A percentile compares a stretch with the other conserved stretches of the same genome.
phyloP scores from a whole-genome alignment of 2,329 filamentous ascomycete genomes.

The Botrytis medusae region DNA sequence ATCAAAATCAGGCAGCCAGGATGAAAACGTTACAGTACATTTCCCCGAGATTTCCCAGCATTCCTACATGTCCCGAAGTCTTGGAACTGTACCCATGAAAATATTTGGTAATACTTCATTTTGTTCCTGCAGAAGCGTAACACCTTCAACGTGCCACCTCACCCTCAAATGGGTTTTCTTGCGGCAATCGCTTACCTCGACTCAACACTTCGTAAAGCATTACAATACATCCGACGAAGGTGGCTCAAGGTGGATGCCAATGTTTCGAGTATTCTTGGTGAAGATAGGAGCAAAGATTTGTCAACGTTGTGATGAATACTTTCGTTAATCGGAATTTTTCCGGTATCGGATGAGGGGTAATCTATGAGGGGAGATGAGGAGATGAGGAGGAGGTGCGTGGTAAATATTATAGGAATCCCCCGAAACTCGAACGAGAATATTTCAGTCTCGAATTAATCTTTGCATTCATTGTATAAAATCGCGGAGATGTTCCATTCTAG shows the following conservation, averaged over 20 bases:
- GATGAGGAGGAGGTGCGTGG: neutral
- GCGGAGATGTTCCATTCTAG: neutral
- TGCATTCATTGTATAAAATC: neutral
- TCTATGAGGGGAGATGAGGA: no score
- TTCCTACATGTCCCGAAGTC: conserved; percentile 19
- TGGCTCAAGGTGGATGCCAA: conserved; percentile 4
- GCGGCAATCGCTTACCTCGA: conserved; percentile 10
- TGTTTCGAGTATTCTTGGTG: conserved; percentile 3
- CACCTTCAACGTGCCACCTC: neutral
- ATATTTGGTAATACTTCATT: conserved; percentile 20
- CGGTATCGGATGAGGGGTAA: conserved; percentile 15
- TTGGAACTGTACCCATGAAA: conserved; percentile 19
- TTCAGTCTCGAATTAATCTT: neutral
- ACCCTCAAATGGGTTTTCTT: neutral
- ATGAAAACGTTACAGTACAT: no score
- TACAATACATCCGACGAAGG: conserved; percentile 1
- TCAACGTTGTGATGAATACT: conserved; percentile 15
- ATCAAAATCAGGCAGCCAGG: neutral
- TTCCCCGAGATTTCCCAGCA: neutral
- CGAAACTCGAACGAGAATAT: neutral
- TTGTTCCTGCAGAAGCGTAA: conserved; percentile 16
- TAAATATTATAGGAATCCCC: conserved; percentile 1
- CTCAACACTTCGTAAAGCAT: neutral
- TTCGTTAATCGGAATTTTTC: neutral
- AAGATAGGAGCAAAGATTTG: conserved; percentile 11